These are phyloP conservation scores for Sordaria brevicollis DNA, from an alignment of 495 filamentous ascomycete species.

Conservation along the genomic window DNA sequence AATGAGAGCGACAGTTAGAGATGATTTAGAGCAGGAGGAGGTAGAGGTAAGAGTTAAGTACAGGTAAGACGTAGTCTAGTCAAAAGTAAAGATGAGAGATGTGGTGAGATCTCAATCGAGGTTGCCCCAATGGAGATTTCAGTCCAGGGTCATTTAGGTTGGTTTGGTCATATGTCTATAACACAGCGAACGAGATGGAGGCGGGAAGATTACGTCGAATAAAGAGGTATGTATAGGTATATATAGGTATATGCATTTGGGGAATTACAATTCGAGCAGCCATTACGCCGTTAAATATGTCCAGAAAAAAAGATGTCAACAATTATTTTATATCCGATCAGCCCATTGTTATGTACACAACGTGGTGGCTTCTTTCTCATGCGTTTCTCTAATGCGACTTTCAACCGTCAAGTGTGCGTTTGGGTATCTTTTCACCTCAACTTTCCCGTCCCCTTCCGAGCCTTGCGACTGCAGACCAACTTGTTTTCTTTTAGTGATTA, in stretches of 20 bases:
- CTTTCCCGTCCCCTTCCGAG: background rate
- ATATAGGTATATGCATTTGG: background rate
- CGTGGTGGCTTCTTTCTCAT: background rate
- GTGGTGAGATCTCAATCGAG: no score
- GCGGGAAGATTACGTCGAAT: background rate
- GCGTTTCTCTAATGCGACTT: background rate
- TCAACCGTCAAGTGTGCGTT: background rate
- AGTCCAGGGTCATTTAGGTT: no score
- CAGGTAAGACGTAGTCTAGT: no score
- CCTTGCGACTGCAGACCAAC: no score
- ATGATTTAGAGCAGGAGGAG: no score
- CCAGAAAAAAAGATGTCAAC: background rate
- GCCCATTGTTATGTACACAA: background rate
- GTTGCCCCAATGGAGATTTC: no score
- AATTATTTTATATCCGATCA: background rate
- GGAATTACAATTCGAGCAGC: background rate
- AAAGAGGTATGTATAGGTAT: background rate
- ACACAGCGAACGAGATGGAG: background rate
- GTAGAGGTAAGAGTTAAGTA: no score
- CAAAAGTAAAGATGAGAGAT: no score
- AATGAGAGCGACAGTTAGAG: no score
- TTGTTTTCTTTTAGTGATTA: background rate
- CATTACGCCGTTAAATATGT: background rate
- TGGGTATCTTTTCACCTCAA: background rate
- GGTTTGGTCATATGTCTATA: no score